Conservation (phyloP, 2,329 filamentous ascomycete genomes). For the Ophiostoma piceae region DNA sequence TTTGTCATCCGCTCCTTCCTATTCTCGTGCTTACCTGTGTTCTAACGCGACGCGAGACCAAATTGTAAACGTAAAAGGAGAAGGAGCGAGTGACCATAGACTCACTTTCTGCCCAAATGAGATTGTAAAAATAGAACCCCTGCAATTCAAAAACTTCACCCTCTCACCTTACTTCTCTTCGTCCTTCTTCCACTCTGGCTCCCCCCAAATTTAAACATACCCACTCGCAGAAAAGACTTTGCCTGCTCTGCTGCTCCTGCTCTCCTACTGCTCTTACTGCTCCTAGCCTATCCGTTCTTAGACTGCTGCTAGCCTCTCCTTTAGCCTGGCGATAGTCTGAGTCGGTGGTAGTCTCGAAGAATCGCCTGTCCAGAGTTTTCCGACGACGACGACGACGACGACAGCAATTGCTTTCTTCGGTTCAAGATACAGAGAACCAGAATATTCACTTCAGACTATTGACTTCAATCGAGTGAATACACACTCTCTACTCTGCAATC, state of each 20-base stretch:
- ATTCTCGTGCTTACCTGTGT: neutral
- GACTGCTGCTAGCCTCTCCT: too few species aligned
- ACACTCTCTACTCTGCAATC: too few species aligned
- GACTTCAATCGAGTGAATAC: too few species aligned
- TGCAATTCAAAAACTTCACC: neutral
- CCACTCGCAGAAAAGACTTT: slow-evolving; percentile 10
- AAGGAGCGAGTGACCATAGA: neutral
- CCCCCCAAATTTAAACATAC: slow-evolving; percentile 7
- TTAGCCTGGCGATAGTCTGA: neutral
- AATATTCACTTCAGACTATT: too few species aligned
- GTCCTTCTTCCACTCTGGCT: slow-evolving; percentile 14
- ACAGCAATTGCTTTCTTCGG: neutral
- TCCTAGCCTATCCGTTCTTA: too few species aligned
- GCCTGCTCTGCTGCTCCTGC: neutral
- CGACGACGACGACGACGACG: neutral
- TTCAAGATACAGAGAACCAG: too few species aligned
- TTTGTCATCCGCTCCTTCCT: neutral
- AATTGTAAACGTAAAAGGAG: neutral
- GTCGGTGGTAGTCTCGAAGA: neutral
- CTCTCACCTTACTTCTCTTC: neutral
- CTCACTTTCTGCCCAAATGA: neutral
- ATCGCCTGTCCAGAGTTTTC: slow-evolving; percentile 4
- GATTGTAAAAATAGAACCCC: neutral
- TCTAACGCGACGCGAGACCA: too few species aligned
- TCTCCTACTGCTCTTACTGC: too few species aligned